phyloP scores from a whole-genome alignment of 495 filamentous ascomycete genomes.

The Xylaria longipes region DNA sequence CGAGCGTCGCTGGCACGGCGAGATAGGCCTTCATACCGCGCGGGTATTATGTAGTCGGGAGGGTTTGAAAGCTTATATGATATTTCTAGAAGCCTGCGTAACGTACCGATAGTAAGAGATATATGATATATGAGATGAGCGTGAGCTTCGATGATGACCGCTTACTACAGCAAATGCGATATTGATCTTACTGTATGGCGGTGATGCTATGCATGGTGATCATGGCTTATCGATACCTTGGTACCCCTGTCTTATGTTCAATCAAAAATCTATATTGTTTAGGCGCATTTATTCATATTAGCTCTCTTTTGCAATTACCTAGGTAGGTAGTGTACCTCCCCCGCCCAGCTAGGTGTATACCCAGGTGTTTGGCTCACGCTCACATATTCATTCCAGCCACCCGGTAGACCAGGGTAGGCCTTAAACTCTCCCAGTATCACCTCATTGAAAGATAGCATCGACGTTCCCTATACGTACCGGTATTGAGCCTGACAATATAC shows the following conservation, averaged over 20 bases:
- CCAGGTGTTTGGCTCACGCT: too few relatives aligned
- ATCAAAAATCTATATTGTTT: neutral
- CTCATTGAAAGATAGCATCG: too few relatives aligned
- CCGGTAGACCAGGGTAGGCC: too few relatives aligned
- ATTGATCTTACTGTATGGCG: neutral
- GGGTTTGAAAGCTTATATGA: neutral
- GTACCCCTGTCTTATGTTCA: neutral
- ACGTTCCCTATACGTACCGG: too few relatives aligned
- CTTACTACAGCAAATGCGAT: neutral
- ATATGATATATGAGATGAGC: neutral
- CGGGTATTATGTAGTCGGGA: neutral
- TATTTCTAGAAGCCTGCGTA: neutral
- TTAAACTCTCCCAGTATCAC: too few relatives aligned
- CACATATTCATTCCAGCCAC: too few relatives aligned
- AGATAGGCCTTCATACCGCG: conserved; percentile 70
- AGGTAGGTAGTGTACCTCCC: too few relatives aligned
- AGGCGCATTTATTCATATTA: neutral
- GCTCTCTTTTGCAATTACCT: too few relatives aligned
- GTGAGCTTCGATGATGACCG: neutral
- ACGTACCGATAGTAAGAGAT: neutral
- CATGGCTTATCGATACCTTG: neutral
- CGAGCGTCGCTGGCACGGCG: conserved; percentile 67
- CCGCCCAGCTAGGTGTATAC: too few relatives aligned
- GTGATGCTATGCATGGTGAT: neutral
- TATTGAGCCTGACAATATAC: too few relatives aligned